phyloP scores from a whole-genome alignment of 352 stramenopile genomes.

The Elongisporangium senticosum region DNA sequence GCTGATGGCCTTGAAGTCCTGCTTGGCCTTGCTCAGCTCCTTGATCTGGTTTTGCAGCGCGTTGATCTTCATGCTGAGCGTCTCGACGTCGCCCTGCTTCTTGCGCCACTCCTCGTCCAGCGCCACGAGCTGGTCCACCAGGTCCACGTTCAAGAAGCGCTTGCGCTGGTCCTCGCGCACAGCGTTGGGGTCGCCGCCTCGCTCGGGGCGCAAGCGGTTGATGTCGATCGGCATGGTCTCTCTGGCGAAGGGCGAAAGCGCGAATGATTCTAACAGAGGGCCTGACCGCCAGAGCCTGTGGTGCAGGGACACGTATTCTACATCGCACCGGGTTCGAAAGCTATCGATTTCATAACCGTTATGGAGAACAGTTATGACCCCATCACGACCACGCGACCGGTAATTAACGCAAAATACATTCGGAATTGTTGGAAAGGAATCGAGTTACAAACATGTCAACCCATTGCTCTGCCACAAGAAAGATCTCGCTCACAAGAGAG shows the following conservation, averaged over 20 bases:
- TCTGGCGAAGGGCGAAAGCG: neutral
- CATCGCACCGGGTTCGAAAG: neutral
- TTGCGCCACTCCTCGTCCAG: conserved; percentile 90
- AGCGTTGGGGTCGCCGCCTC: conserved; percentile 92
- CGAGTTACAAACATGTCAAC: neutral
- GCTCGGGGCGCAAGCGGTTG: conserved; percentile 94
- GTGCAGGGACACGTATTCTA: neutral
- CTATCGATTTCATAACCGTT: neutral
- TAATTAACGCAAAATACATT: neutral
- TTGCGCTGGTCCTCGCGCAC: conserved; percentile 93
- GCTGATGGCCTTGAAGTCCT: conserved; percentile 77
- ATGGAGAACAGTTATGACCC: neutral
- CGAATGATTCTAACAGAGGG: neutral
- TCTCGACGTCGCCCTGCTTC: conserved; percentile 84
- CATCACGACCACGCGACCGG: neutral
- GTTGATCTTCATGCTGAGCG: conserved; percentile 84
- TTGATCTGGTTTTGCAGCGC: conserved; percentile 83
- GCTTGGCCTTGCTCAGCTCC: conserved; percentile 84
- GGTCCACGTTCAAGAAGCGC: conserved; percentile 90
- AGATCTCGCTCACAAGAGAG: conserved; percentile 21
- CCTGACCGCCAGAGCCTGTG: neutral
- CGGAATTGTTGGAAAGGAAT: neutral
- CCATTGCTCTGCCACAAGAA: neutral
- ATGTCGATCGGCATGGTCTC: conserved; percentile 97
- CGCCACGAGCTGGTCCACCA: conserved; percentile 94